Evolutionary conservation across 495 filamentous ascomycete species (phyloP).

Genomic region (Penicillium turbatum): DNA sequence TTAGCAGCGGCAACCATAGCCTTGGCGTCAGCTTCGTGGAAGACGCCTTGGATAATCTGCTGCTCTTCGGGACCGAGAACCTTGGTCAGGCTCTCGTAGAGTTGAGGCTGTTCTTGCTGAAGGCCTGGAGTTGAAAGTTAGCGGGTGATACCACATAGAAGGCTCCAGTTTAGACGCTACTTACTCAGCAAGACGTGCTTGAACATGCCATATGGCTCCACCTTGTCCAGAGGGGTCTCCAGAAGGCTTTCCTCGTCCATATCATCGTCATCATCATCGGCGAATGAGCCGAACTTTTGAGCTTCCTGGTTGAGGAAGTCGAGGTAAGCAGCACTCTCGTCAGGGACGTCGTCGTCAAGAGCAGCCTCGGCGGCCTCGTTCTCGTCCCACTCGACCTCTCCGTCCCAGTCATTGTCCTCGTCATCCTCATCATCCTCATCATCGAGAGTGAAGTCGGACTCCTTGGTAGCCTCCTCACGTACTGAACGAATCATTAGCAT

Average conservation of each 20-base stretch:
- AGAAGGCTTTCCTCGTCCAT: constrained; percentile 88
- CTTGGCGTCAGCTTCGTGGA: constrained; percentile 72
- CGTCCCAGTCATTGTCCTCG: constrained; percentile 62
- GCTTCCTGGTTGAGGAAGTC: constrained; percentile 95
- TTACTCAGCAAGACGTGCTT: constrained; percentile 74
- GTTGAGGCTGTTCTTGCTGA: constrained; percentile 83
- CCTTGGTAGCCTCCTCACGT: constrained; percentile 88
- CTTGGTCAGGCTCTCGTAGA: constrained; percentile 76
- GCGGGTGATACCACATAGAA: constrained; percentile 1
- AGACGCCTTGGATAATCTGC: constrained; percentile 69
- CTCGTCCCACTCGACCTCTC: constrained; percentile 67
- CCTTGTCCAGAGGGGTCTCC: constrained; percentile 88
- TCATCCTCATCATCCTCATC: constrained; percentile 76
- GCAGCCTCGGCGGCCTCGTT: constrained; percentile 52
- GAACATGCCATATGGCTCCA: constrained; percentile 91
- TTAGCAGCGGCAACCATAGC: constrained; percentile 39
- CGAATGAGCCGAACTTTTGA: constrained; percentile 69
- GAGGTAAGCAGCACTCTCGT: constrained; percentile 90
- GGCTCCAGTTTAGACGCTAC: constrained; percentile 28
- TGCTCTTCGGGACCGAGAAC: constrained; percentile 79
- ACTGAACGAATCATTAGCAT: constrained; percentile 41
- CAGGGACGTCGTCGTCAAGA: constrained; percentile 62
- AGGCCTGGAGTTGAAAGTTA: constrained; percentile 56
- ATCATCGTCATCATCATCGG: constrained; percentile 77
- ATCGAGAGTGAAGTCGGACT: constrained; percentile 73